Conservation (phyloP, 164 flowering plant species). For the Aristolochia fimbriata region DNA sequence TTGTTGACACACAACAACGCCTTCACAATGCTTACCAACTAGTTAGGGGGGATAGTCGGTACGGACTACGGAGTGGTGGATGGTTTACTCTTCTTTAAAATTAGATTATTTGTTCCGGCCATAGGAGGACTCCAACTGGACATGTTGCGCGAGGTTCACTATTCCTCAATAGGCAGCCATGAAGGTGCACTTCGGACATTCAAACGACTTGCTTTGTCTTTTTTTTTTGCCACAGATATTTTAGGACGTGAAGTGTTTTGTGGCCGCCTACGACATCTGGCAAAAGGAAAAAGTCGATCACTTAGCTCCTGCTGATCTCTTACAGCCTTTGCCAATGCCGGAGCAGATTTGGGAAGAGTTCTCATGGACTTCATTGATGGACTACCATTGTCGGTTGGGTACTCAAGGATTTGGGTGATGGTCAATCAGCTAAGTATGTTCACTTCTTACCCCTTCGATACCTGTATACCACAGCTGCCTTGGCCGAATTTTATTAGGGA, state of each 20-base stretch:
- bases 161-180: neutral
- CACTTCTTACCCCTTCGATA: constrained; percentile 1
- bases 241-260: neutral
- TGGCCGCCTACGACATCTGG: too few species aligned
- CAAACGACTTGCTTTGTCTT: neutral
- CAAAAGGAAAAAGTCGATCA: neutral
- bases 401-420: neutral
- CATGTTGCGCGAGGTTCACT: neutral
- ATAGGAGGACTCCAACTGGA: too few species aligned
- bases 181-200: neutral
- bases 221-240: neutral
- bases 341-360: constrained; percentile 3
- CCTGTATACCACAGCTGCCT: neutral
- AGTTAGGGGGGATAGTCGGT: too few species aligned
- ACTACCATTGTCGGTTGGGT: neutral
- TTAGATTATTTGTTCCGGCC: neutral
- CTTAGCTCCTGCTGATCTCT: neutral
- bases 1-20: too few species aligned
- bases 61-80: too few species aligned
- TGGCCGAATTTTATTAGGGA: neutral
- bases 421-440: constrained; percentile 5
- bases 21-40: too few species aligned
- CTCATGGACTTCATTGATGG: constrained; percentile 10
- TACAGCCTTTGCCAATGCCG: constrained; percentile 8
- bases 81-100: neutral